Evolutionary conservation across 306 rosid genomes (phyloP).

Genomic region (Quercus bicolor): DNA sequence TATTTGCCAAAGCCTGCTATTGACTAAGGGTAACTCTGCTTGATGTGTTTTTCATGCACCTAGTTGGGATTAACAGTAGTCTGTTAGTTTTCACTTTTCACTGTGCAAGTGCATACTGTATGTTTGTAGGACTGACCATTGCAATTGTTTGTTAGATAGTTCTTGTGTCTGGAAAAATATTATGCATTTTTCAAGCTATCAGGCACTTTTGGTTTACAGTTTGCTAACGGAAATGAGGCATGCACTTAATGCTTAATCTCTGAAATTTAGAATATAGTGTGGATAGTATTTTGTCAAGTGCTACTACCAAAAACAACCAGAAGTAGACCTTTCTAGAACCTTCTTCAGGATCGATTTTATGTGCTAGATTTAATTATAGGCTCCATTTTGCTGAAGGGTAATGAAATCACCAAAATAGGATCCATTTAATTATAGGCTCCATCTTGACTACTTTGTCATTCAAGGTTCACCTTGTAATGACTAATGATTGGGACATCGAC

Average conservation of each 20-base stretch:
- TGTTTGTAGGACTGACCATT: background rate
- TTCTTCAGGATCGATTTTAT: no score
- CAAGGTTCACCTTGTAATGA: no score
- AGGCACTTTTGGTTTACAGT: background rate
- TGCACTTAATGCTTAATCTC: background rate
- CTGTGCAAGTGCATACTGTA: background rate
- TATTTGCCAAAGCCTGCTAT: no score
- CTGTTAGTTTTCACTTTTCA: background rate
- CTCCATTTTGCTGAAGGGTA: no score
- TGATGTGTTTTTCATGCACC: background rate
- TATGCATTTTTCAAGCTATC: background rate
- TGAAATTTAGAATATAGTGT: background rate
- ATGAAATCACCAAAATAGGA: no score
- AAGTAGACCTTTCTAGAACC: background rate
- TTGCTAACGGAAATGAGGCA: background rate
- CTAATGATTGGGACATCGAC: no score
- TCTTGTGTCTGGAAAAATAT: background rate
- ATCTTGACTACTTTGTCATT: no score
- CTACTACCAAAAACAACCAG: background rate
- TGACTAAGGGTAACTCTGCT: background rate
- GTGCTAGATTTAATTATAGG: no score
- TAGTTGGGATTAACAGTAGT: background rate
- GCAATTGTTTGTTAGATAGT: background rate
- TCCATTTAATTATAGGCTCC: no score
- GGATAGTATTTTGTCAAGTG: background rate